A percentile compares a stretch with the other conserved stretches of the same genome.
phyloP scores from a whole-genome alignment of 306 rosid genomes.

The Dicorynia guianensis region DNA sequence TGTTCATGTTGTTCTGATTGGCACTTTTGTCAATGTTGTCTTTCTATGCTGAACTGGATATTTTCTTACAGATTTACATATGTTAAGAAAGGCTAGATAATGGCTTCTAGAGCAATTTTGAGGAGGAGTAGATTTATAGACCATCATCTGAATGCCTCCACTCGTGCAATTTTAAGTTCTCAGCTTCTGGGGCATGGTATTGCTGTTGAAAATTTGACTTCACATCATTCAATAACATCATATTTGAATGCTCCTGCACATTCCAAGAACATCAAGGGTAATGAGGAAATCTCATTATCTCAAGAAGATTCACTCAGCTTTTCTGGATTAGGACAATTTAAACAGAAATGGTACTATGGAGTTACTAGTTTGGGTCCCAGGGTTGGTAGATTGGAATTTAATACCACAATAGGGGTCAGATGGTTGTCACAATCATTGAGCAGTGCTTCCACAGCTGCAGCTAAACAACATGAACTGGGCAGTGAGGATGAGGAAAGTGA shows the following conservation, averaged over 20 bases:
- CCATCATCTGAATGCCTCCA: conserved; percentile 40
- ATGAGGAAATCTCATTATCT: conserved; percentile 21
- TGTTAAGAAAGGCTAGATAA: conserved; percentile 33
- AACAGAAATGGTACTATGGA: conserved; percentile 28
- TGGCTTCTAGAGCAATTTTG: conserved; percentile 73
- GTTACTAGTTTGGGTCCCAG: conserved; percentile 22
- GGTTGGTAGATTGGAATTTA: conserved; percentile 26
- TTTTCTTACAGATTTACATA: conserved; percentile 32
- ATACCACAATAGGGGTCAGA: conserved; percentile 44
- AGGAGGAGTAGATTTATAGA: conserved; percentile 57
- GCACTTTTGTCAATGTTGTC: not conserved
- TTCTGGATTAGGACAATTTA: conserved; percentile 38
- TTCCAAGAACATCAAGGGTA: conserved; percentile 1
- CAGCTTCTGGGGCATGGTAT: conserved; percentile 43
- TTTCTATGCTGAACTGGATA: conserved; percentile 17
- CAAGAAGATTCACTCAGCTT: conserved; percentile 30
- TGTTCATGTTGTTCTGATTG: not conserved
- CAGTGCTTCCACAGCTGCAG: conserved; percentile 56
- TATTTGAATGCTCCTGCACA: not conserved
- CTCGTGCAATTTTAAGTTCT: conserved; percentile 45
- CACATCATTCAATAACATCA: conserved; percentile 36
- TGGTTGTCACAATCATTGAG: conserved; percentile 54
- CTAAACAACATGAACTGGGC: conserved; percentile 49
- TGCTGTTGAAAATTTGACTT: conserved; percentile 32
- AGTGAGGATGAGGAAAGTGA: conserved; percentile 53